A percentile compares a stretch with the other conserved stretches of the same genome.
Evolutionary conservation across 2,329 filamentous ascomycete genomes (phyloP).

Genomic region (Byssochlamys sp.): DNA sequence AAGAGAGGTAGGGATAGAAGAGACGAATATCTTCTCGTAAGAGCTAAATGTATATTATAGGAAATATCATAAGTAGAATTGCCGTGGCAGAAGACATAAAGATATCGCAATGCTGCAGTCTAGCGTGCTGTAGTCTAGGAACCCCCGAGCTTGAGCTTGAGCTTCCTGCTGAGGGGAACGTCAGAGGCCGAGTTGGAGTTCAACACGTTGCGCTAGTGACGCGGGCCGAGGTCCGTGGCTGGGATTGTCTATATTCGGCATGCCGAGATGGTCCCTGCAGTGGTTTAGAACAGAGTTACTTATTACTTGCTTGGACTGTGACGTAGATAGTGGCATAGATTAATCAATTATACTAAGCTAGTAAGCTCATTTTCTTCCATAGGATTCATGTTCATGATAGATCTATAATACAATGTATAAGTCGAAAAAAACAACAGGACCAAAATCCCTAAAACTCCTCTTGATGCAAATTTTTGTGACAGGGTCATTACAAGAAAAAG

Average conservation of each 20-base stretch:
- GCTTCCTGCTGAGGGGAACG: neutral
- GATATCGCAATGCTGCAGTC: neutral
- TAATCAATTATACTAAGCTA: no score
- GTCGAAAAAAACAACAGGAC: neutral
- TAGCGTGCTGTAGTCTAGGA: neutral
- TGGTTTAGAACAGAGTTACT: no score
- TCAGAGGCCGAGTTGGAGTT: conserved; percentile 10
- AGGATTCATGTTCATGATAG: neutral
- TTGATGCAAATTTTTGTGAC: neutral
- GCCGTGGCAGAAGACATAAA: neutral
- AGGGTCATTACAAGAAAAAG: neutral
- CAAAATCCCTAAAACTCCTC: neutral
- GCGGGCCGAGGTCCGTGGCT: neutral
- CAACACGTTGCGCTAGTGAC: neutral
- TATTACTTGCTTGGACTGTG: no score
- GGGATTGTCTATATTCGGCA: conserved; percentile 19
- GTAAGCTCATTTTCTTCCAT: neutral
- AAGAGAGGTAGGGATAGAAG: neutral
- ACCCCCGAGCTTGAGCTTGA: no score
- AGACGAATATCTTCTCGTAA: neutral
- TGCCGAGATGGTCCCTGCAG: conserved; percentile 11
- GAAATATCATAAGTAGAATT: neutral
- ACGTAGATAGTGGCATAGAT: no score
- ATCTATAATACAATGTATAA: conserved; percentile 3
- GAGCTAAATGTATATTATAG: neutral